phyloP scores from a whole-genome alignment of 768 basidiomycete species.

The Candolleomyces aberdarensis region DNA sequence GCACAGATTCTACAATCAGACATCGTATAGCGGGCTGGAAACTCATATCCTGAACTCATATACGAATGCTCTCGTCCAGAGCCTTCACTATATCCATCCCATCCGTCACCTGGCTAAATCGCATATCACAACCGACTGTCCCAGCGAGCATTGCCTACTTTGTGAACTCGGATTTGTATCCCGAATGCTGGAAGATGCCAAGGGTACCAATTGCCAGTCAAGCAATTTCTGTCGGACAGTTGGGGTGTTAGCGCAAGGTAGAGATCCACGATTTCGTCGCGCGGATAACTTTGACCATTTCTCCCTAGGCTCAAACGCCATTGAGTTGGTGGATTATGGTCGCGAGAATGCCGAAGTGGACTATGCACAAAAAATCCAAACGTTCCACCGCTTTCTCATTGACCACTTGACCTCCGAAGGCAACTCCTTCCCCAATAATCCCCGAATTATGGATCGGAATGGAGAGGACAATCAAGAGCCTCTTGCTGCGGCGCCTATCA shows the following conservation, averaged over 20 bases:
- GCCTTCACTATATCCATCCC: constrained; percentile 81
- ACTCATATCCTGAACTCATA: constrained; percentile 98
- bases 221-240: constrained; percentile 97
- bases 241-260: constrained; percentile 84
- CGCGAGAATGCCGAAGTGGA: constrained; percentile 69
- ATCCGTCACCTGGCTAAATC: constrained; percentile 83
- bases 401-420: constrained; percentile 81
- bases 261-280: constrained; percentile 2
- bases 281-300: not conserved
- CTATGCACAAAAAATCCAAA: constrained; percentile 88
- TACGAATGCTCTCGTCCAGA: constrained; percentile 86
- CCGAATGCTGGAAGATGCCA: constrained; percentile 94
- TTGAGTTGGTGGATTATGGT: constrained; percentile 88
- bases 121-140: constrained; percentile 87
- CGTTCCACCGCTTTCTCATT: constrained; percentile 90
- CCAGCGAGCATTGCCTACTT: constrained; percentile 86
- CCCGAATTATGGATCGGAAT: constrained; percentile 36
- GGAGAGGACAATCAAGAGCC: constrained; percentile 6
- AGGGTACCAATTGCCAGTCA: constrained; percentile 91
- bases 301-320: constrained; percentile 60
- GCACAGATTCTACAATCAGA: constrained; percentile 90
- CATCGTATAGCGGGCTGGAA: constrained; percentile 86
- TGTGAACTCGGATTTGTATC: constrained; percentile 95
- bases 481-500: constrained; percentile 67
- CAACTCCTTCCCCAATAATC: constrained; percentile 60